These are phyloP conservation scores for Cucumis cinereus DNA, from an alignment of 306 rosid genomes.

Conservation along the genomic window DNA sequence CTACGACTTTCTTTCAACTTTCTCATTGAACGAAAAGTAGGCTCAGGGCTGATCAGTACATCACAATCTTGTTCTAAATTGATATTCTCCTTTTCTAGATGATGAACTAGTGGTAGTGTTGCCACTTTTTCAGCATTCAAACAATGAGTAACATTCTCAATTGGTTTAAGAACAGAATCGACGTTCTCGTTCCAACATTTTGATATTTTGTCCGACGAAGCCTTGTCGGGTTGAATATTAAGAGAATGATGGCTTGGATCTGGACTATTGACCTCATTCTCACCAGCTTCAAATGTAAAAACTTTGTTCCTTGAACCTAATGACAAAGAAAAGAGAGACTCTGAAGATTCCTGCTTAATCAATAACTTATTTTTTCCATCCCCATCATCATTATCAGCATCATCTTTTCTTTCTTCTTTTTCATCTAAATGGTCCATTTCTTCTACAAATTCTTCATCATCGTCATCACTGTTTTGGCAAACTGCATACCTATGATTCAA, in stretches of 20 bases:
- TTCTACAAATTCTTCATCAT: slow-evolving; percentile 1
- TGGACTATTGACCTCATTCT: slow-evolving; percentile 50
- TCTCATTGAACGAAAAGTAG: slow-evolving; percentile 16
- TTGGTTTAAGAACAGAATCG: slow-evolving; percentile 33
- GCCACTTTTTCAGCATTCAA: slow-evolving; percentile 25
- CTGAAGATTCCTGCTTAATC: slow-evolving; percentile 48
- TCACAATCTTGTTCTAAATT: slow-evolving; percentile 11
- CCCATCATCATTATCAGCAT: neutral
- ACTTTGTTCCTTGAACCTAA: slow-evolving; percentile 28
- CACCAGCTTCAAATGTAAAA: slow-evolving; percentile 26
- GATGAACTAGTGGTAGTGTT: slow-evolving; percentile 2
- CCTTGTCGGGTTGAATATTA: slow-evolving; percentile 4
- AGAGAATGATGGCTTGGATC: neutral
- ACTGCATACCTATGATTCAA: slow-evolving; percentile 15
- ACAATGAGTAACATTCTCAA: slow-evolving; percentile 37
- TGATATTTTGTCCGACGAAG: neutral
- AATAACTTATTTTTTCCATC: neutral
- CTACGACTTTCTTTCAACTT: slow-evolving; percentile 10
- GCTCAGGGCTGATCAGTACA: slow-evolving; percentile 20
- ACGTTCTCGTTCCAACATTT: slow-evolving; percentile 4
- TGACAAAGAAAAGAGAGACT: slow-evolving; percentile 63
- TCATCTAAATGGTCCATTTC: slow-evolving; percentile 8
- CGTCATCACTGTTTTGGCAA: slow-evolving; percentile 12
- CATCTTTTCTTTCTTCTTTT: neutral
- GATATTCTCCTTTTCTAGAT: slow-evolving; percentile 50